Percentiles rank a stretch among this genome's conserved stretches.
phyloP scores from a whole-genome alignment of 495 filamentous ascomycete species.

The Apiosordaria backusii region DNA sequence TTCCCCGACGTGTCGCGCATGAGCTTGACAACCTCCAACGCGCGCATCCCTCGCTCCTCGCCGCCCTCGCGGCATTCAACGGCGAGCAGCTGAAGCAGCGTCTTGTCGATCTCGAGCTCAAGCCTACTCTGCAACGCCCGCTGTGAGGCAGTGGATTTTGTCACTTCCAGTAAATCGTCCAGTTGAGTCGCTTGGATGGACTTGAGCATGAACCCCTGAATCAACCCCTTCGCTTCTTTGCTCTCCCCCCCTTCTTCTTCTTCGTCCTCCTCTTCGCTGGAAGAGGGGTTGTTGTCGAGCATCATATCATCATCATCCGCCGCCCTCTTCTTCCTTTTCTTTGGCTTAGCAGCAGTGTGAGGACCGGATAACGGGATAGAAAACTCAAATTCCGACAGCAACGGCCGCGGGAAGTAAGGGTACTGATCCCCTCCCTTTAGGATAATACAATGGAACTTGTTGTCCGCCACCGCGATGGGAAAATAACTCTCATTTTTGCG shows the following conservation, averaged over 20 bases:
- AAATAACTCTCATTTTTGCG: slow-evolving; percentile 88
- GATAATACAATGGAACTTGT: slow-evolving; percentile 97
- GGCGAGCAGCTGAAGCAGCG: slow-evolving; percentile 82
- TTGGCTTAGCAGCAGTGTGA: slow-evolving; percentile 31
- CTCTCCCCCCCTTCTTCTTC: slow-evolving; percentile 34
- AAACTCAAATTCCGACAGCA: slow-evolving; percentile 93
- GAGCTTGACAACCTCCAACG: slow-evolving; percentile 74
- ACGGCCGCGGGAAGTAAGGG: slow-evolving; percentile 89
- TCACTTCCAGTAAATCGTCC: slow-evolving; percentile 62
- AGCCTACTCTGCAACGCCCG: slow-evolving; percentile 63
- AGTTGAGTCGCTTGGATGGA: slow-evolving; percentile 67
- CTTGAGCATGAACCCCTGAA: slow-evolving; percentile 76
- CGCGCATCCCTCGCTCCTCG: slow-evolving; percentile 90
- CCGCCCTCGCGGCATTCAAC: slow-evolving; percentile 79
- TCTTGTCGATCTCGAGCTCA: slow-evolving; percentile 81
- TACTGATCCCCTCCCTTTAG: slow-evolving; percentile 91
- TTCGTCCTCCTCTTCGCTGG: slow-evolving; percentile 12
- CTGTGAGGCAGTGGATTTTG: slow-evolving; percentile 51
- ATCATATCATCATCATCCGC: slow-evolving; percentile 37
- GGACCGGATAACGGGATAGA: slow-evolving; percentile 69
- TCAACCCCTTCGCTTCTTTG: slow-evolving; percentile 50
- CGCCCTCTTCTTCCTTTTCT: slow-evolving; percentile 34
- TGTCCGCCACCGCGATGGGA: slow-evolving; percentile 87
- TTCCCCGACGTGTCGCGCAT: slow-evolving; percentile 74
- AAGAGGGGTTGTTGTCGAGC: slow-evolving; percentile 17